Conservation (phyloP, 2,329 filamentous ascomycete genomes). For the Xylariomycetidae sp. region DNA sequence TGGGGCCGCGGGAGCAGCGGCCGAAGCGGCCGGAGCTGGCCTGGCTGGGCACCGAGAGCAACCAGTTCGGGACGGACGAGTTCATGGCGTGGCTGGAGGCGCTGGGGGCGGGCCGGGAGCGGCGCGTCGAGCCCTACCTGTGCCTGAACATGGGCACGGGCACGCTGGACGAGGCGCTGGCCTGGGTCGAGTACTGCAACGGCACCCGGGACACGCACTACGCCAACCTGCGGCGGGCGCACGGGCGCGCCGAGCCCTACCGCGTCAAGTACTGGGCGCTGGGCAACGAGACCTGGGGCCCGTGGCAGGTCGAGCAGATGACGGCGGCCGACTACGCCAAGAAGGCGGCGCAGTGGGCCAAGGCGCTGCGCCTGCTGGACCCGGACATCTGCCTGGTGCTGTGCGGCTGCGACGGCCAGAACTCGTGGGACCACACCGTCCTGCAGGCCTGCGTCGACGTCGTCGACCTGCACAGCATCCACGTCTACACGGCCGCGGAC, state of each 20-base stretch:
- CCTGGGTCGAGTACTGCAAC: constrained; percentile 86
- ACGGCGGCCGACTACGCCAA: constrained; percentile 65
- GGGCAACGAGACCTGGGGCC: constrained; percentile 67
- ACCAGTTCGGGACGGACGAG: constrained; percentile 79
- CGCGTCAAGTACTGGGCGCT: constrained; percentile 82
- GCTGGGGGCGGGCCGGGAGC: constrained; percentile 53
- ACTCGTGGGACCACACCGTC: constrained; percentile 67
- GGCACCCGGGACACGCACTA: constrained; percentile 71
- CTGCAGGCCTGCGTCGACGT: constrained; percentile 61
- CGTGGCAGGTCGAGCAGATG: constrained; percentile 62
- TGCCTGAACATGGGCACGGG: constrained; percentile 78
- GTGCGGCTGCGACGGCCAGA: constrained; percentile 65
- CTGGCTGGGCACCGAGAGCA: constrained; percentile 71
- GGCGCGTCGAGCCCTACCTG: constrained; percentile 70
- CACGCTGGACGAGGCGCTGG: constrained; percentile 51
- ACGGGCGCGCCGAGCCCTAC: constrained; percentile 72
- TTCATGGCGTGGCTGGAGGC: constrained; percentile 76
- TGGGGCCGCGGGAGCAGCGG: constrained; percentile 66
- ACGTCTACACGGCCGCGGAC: constrained; percentile 64
- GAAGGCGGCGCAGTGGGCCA: constrained; percentile 65
- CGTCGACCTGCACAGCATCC: constrained; percentile 77
- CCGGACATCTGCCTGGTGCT: constrained; percentile 64
- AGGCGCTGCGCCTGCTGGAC: constrained; percentile 65
- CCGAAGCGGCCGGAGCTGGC: constrained; percentile 66
- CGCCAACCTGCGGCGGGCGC: constrained; percentile 69